phyloP scores from a whole-genome alignment of 768 basidiomycete species.

The Lactifluus volemus region DNA sequence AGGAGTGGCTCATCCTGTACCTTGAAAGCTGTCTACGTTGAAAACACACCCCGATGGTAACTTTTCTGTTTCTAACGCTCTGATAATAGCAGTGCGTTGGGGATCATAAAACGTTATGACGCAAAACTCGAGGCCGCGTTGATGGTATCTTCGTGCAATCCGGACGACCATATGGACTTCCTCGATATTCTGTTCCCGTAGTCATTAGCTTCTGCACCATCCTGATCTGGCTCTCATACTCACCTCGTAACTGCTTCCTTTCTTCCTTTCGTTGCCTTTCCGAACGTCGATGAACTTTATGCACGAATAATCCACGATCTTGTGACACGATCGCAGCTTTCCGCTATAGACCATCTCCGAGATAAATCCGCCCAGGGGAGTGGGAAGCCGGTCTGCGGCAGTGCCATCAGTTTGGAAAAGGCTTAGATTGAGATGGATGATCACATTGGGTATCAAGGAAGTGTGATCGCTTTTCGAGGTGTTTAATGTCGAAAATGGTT shows the following conservation, averaged over 20 bases:
- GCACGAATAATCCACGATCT: constrained; percentile 28
- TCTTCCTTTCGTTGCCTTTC: constrained; percentile 30
- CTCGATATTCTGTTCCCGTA: neutral
- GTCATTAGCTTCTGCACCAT: neutral
- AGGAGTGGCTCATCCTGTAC: neutral
- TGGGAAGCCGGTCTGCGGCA: constrained; percentile 43
- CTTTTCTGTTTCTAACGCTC: constrained; percentile 26
- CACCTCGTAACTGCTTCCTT: constrained; percentile 22
- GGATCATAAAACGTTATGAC: constrained; percentile 50
- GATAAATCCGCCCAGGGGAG: constrained; percentile 40
- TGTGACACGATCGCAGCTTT: constrained; percentile 33
- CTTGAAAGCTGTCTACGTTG: constrained; percentile 13
- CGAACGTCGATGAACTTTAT: constrained; percentile 38
- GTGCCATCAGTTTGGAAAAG: neutral
- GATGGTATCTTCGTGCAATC: constrained; percentile 1
- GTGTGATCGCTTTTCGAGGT: constrained; percentile 26
- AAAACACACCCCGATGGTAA: constrained; percentile 26
- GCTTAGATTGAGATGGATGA: neutral
- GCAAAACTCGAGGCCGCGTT: constrained; percentile 27
- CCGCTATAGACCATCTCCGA: constrained; percentile 36
- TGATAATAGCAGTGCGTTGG: constrained; percentile 37
- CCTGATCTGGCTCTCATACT: neutral
- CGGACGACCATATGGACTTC: constrained; percentile 6
- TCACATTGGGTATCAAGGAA: constrained; percentile 45
- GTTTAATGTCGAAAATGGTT: constrained; percentile 42